Evolutionary conservation across 2,329 filamentous ascomycete genomes (phyloP), one percentile per base, ranked within the genome.

Genomic region (Pyrenophora tritici-repentis): DNA sequence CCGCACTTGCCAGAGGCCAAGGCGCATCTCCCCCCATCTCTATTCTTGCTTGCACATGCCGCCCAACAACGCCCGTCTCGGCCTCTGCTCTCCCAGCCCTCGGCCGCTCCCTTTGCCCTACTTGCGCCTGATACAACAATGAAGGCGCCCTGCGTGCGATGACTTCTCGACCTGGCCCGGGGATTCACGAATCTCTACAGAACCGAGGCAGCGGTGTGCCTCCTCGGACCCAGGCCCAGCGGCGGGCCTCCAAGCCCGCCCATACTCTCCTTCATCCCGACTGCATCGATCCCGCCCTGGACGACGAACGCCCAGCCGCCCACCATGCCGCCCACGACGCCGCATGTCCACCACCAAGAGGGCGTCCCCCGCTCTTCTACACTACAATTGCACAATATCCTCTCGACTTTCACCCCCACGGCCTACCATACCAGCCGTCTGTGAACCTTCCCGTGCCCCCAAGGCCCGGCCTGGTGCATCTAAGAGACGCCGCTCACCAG

Each of bases 141-240:
- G 73, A 67, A 66, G 69, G 63, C 66, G 68, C 68, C 62, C 61
- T 67, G 61, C 58, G 67, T 75, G 73, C 72, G 62, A 76, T 75
- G 73, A 75, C 65, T 73, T 74, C 73, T 67, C 72, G 73, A 72
- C 70, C 72, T 73, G 70, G 67, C 63, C 67, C 64, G 67, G 71
- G 71, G 65, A 68, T 69, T 57, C 71, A 67, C 62, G 67, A 72
- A 61, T 65, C 63, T 65, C 67, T 68, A 53, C 73, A 73, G 61
- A 70, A 61, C 58, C 63, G 67, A 58, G 70, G 64, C 59, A 68
- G 62, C 60, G 67, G 58, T 57, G 62, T 59, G 59, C 67, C 64
- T 38, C 60, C 61, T 46, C 61, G 60, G 51, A 55, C 58, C 44
- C 68, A 66, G 53, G 60, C 48, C 56, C 66, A 65, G 52, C 61